Percentiles rank a stretch among this genome's conserved stretches.
Evolutionary conservation across 208 protist genomes (phyloP).

Genomic region (Trypanosoma melophagium): DNA sequence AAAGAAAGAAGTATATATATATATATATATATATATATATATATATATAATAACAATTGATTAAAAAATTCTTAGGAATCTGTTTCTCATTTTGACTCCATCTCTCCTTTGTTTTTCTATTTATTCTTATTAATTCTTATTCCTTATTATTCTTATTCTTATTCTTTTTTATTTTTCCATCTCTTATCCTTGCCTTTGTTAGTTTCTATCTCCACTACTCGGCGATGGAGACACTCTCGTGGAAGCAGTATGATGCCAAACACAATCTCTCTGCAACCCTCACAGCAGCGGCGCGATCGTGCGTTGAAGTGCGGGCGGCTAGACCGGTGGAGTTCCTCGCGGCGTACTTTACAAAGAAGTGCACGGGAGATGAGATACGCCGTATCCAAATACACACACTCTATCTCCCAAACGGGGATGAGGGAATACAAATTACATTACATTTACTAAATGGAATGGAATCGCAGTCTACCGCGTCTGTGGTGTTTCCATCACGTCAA

Average conservation of each 20-base stretch:
- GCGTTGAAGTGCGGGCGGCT: conserved; percentile 51
- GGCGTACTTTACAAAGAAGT: conserved; percentile 56
- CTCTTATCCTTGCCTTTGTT: background rate
- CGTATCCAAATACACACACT: conserved; percentile 2
- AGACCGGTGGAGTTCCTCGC: conserved; percentile 66
- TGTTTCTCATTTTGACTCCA: background rate
- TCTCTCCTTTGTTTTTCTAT: conserved; percentile 10
- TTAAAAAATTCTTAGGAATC: no score
- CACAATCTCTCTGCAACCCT: conserved; percentile 63
- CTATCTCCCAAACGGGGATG: conserved; percentile 8
- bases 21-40: background rate
- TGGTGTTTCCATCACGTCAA: background rate
- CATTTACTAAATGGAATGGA: conserved; percentile 27
- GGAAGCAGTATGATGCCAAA: conserved; percentile 77
- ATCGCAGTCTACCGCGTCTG: conserved; percentile 10
- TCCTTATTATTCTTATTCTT: background rate
- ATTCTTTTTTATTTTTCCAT: background rate
- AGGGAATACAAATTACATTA: conserved; percentile 11
- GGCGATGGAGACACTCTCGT: conserved; percentile 50
- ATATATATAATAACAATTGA: no score
- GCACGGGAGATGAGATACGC: conserved; percentile 24
- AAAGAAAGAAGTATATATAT: background rate
- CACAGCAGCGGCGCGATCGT: conserved; percentile 76
- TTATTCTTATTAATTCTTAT: background rate
- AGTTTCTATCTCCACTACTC: background rate